Evolutionary conservation across 2,329 filamentous ascomycete species (phyloP).

Genomic region (Paecilomyces variotii): DNA sequence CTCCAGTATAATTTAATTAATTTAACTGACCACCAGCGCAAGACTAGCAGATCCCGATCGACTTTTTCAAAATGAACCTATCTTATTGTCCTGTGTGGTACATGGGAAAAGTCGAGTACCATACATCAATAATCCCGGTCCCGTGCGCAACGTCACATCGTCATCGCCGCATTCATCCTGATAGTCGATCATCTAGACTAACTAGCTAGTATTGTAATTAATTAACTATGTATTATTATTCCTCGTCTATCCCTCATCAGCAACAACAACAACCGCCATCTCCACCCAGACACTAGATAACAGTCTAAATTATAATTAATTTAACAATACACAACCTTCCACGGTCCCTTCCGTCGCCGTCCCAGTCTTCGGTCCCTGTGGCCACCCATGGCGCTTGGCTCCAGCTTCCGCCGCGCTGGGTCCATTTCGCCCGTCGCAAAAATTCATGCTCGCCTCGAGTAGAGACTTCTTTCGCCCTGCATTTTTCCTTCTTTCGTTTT

Average conservation of each 20-base stretch:
- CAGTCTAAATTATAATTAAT: too few species aligned
- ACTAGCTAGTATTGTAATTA: too few species aligned
- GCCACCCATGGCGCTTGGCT: constrained; percentile 1
- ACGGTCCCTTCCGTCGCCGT: neutral
- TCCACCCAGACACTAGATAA: neutral
- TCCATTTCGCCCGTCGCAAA: neutral
- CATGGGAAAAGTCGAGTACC: neutral
- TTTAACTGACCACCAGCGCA: too few species aligned
- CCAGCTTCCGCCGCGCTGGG: neutral
- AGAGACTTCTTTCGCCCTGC: neutral
- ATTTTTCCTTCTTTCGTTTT: neutral
- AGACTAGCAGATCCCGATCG: too few species aligned
- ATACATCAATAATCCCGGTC: neutral
- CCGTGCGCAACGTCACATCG: neutral
- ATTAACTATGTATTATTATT: too few species aligned
- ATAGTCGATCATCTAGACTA: neutral
- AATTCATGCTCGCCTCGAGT: neutral
- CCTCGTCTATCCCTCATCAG: neutral
- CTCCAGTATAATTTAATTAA: too few species aligned
- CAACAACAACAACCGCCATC: neutral
- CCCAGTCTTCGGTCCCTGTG: neutral
- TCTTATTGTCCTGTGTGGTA: neutral
- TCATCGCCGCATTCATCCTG: neutral
- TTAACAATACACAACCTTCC: neutral
- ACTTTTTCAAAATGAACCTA: too few species aligned